phyloP scores from a whole-genome alignment of 352 stramenopile species.

The Globisporangium splendens region DNA sequence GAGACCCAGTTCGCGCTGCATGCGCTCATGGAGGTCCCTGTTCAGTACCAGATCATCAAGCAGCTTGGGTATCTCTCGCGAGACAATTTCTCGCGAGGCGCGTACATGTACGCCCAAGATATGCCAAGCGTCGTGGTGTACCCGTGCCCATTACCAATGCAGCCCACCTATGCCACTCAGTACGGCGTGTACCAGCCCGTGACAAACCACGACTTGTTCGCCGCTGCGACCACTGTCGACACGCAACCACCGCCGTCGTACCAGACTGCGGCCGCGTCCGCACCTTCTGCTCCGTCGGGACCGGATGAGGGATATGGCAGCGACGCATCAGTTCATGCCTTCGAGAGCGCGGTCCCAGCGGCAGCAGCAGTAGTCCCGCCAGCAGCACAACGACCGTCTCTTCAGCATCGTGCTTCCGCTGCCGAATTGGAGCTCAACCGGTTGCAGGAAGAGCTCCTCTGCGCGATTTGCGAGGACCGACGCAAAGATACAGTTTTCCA shows the following conservation, averaged over 20 bases:
- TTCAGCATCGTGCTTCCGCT: constrained; percentile 35
- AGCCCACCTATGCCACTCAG: constrained; percentile 20
- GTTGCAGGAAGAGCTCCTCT: constrained; percentile 66
- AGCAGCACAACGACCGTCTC: neutral
- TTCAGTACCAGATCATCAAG: constrained; percentile 81
- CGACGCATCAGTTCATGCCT: neutral
- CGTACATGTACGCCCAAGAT: constrained; percentile 46
- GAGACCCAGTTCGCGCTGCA: constrained; percentile 76
- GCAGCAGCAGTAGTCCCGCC: neutral
- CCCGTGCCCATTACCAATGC: constrained; percentile 34
- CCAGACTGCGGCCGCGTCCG: constrained; percentile 4
- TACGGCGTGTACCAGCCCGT: constrained; percentile 29
- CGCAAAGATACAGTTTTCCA: constrained; percentile 82
- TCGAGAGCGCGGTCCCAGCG: constrained; percentile 1
- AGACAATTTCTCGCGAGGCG: constrained; percentile 17
- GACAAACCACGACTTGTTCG: neutral
- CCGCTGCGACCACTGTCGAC: no score
- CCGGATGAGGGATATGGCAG: no score
- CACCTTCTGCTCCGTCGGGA: constrained; percentile 12
- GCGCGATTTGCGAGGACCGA: constrained; percentile 71
- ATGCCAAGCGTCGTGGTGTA: constrained; percentile 69
- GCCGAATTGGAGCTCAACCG: constrained; percentile 56
- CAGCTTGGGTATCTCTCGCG: constrained; percentile 55
- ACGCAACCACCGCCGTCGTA: neutral
- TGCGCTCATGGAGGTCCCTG: constrained; percentile 83